Evolutionary conservation across 495 filamentous ascomycete genomes (phyloP), one percentile per base, ranked within the genome.

Genomic region (Hypoxylon fuscum): DNA sequence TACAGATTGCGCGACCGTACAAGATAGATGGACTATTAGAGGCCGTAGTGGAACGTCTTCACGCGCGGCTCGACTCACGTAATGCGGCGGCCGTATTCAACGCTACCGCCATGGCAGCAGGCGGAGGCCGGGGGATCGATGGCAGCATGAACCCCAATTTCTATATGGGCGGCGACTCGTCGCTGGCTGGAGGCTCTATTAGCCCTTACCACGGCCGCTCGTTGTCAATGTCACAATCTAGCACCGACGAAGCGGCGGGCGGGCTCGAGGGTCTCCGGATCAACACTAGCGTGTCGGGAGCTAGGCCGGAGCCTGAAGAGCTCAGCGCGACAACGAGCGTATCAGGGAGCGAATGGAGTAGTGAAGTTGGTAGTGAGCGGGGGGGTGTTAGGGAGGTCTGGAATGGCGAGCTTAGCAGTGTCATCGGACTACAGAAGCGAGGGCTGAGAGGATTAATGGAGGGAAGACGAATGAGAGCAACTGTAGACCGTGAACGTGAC

Each of bases 51-150:
- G 92, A 96, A 71, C 88, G 94, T 15, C 85, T 98, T 5, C 95
- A 98, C 69, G 86, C 90, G 51, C 85, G 94, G 6, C 87, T 98
- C 2, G 96, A 98, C 66, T 91, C 88, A 10, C 83, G 93, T 44
- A 98, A 98, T 69, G 93, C 95, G 0, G 96, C 95, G 0, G 95
- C 96, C 12, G 92, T 98, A 11, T 98, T 98, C 83, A 98, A 98
- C 63, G 95, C 96, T 0, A 93, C 94, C 0, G 95, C 95, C 43
- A 98, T 98, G 95, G 96, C 94, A 2, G 96, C 96, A 6, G 95
- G 96, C 1, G 92, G 94, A 21, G 95, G 96, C 1, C 81, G 91
- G 1, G 90, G 89, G 49, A 89, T 82, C 52, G 79, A 82, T 59
- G 79, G 79, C 17, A 68, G 70, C 12, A 68, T 80, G 15, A 80